Evolutionary conservation across 2,329 filamentous ascomycete genomes (phyloP).

Genomic region (Fusarium mangiferae): DNA sequence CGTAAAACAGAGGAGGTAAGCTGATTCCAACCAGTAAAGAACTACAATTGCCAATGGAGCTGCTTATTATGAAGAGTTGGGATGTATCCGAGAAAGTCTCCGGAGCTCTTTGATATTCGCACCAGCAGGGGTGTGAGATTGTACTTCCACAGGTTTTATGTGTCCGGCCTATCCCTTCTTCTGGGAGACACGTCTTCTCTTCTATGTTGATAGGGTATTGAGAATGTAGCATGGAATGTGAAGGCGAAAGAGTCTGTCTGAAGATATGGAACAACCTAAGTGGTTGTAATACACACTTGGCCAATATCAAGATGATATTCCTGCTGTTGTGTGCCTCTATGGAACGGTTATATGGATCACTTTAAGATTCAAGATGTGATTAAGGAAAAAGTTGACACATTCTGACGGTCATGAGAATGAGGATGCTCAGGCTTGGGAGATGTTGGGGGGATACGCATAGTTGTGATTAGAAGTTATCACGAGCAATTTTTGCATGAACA

Average conservation of each 20-base stretch:
- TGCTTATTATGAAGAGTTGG: neutral
- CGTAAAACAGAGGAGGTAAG: neutral
- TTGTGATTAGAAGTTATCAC: neutral
- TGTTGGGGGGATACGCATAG: neutral
- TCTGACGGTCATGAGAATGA: neutral
- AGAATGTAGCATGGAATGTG: neutral
- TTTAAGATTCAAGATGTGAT: neutral
- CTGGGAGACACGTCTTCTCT: neutral
- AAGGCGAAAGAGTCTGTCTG: neutral
- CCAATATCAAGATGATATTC: neutral
- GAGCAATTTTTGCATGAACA: neutral
- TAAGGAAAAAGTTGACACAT: neutral
- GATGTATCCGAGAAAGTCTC: slow-evolving; percentile 26
- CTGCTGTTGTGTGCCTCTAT: neutral
- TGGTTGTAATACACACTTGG: neutral
- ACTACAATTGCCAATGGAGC: neutral
- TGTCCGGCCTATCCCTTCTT: neutral
- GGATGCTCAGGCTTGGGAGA: neutral
- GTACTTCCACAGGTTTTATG: neutral
- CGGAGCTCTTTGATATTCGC: slow-evolving; percentile 1
- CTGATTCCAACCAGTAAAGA: neutral
- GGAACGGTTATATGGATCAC: no score
- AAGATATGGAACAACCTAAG: no score
- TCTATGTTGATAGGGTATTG: neutral
- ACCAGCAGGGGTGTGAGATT: neutral